These are phyloP conservation scores for Periconia macrospinosa DNA, from an alignment of 2,329 filamentous ascomycete genomes.

Conservation along the genomic window DNA sequence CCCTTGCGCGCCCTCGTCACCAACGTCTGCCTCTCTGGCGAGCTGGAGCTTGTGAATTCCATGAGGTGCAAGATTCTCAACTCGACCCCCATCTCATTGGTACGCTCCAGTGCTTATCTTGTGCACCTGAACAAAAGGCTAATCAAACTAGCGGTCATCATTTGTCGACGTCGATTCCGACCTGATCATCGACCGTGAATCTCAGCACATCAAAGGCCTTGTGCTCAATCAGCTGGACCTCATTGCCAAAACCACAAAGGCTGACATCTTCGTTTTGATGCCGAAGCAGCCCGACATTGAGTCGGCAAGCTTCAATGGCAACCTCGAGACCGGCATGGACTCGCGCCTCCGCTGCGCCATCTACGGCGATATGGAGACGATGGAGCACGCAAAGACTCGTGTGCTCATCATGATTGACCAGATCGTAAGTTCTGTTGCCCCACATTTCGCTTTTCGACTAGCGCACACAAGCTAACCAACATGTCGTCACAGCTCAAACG, in stretches of 20 bases:
- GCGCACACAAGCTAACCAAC: constrained; percentile 40
- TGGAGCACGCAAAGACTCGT: constrained; percentile 95
- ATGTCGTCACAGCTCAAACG: constrained; percentile 62
- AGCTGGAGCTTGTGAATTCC: constrained; percentile 84
- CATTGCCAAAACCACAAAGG: constrained; percentile 84
- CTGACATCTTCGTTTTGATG: constrained; percentile 93
- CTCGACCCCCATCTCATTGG: constrained; percentile 88
- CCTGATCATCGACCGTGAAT: constrained; percentile 76
- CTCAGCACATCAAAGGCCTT: constrained; percentile 69
- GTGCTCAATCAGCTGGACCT: constrained; percentile 85
- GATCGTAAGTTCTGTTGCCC: constrained; percentile 62
- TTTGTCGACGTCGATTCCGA: constrained; percentile 92
- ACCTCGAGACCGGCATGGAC: constrained; percentile 77
- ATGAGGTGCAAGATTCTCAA: constrained; percentile 88
- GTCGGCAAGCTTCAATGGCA: constrained; percentile 72
- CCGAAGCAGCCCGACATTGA: constrained; percentile 82
- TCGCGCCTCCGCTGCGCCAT: constrained; percentile 91
- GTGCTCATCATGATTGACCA: constrained; percentile 97
- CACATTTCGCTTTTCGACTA: constrained; percentile 16
- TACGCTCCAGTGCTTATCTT: constrained; percentile 52
- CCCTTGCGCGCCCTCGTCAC: constrained; percentile 61
- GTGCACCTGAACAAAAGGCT: constrained; percentile 7
- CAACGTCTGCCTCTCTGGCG: constrained; percentile 88
- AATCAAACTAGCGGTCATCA: constrained; percentile 72
- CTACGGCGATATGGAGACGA: constrained; percentile 91